Conservation (phyloP, 192 early-diverging fungal genomes). For the Backusella liffmaniae region DNA sequence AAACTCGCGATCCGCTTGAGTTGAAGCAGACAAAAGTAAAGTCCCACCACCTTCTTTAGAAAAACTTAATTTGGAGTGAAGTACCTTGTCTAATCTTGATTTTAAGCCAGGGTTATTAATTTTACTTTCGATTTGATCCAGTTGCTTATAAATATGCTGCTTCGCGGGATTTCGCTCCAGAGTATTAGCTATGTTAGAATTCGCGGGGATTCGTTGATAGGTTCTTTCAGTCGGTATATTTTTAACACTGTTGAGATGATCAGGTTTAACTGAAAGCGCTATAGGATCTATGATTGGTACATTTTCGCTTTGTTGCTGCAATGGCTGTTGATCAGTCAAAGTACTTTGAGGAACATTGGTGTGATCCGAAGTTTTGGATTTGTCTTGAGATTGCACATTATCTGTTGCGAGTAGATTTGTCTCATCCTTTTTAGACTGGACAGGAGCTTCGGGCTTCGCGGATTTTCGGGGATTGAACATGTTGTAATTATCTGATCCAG, state of each 20-base stretch:
- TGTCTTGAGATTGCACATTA: background rate
- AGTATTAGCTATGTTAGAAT: background rate
- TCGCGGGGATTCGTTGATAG: background rate
- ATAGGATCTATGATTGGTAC: background rate
- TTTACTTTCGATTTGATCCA: background rate
- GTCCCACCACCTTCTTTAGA: background rate
- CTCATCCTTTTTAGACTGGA: background rate
- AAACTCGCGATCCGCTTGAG: conserved; percentile 20
- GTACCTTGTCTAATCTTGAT: background rate
- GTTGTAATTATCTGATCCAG: background rate
- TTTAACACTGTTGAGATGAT: background rate
- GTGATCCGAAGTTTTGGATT: background rate
- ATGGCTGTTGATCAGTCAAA: background rate
- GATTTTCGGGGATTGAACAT: background rate
- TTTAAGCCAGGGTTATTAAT: background rate
- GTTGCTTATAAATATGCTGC: background rate
- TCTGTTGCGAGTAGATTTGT: background rate
- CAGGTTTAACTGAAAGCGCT: background rate
- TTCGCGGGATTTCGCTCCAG: background rate
- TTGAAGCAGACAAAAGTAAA: background rate
- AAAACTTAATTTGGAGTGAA: background rate
- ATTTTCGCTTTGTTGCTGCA: background rate
- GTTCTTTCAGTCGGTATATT: background rate
- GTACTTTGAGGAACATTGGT: background rate
- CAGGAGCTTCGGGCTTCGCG: background rate